Evolutionary conservation across 108 stramenopile species (phyloP).

Genomic region (Skeletonema tropicum): DNA sequence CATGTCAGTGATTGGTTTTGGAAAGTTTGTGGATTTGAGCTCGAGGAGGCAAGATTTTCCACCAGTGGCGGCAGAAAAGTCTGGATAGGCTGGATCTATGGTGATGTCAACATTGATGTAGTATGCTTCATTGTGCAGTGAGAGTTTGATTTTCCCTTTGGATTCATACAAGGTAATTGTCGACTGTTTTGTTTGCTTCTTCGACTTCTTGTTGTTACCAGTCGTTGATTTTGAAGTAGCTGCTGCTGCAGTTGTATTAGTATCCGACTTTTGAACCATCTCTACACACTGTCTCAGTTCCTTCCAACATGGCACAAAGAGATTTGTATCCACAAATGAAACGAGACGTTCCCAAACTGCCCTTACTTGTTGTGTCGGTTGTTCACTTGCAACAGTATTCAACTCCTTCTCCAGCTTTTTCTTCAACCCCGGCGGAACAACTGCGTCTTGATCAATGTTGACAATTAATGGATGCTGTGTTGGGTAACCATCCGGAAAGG

Average conservation of each 20-base stretch:
- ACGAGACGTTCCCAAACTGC: conserved; percentile 28
- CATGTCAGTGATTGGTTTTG: conserved; percentile 47
- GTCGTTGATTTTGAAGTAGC: neutral
- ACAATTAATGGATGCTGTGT: conserved; percentile 42
- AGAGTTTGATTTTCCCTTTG: conserved; percentile 47
- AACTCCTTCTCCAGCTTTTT: conserved; percentile 56
- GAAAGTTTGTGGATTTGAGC: conserved; percentile 55
- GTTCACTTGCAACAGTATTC: conserved; percentile 18
- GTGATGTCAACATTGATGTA: conserved; percentile 36
- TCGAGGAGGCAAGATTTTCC: conserved; percentile 40
- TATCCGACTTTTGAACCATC: conserved; percentile 22
- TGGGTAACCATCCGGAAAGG: conserved; percentile 55
- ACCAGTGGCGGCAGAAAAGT: conserved; percentile 21
- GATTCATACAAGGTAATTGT: conserved; percentile 40
- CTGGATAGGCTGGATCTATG: conserved; percentile 57
- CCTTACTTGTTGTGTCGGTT: conserved; percentile 35
- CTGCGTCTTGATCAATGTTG: conserved; percentile 26
- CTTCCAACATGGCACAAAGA: conserved; percentile 57
- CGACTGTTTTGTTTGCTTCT: conserved; percentile 9
- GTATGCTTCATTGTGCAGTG: conserved; percentile 36
- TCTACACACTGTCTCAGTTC: conserved; percentile 40
- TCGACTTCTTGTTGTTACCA: neutral
- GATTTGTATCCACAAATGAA: conserved; percentile 49
- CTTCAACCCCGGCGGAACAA: conserved; percentile 55
- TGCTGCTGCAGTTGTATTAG: neutral